phyloP scores from a whole-genome alignment of 768 basidiomycete species.

The Atractiella rhizophila region DNA sequence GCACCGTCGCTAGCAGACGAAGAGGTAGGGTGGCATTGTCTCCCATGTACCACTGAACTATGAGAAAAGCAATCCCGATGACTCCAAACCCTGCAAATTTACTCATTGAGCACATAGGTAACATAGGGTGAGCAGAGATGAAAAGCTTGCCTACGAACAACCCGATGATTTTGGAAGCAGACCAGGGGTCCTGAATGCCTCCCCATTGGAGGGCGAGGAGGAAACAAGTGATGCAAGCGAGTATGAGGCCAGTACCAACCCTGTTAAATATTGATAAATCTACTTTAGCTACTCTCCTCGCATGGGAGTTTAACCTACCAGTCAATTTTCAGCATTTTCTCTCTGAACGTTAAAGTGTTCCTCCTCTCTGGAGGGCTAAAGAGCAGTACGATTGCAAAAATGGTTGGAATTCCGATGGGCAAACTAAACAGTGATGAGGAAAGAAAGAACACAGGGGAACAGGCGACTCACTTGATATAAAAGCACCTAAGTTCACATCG shows the following conservation, averaged over 20 bases:
- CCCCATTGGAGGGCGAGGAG: background rate
- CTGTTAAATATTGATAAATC: too few species aligned
- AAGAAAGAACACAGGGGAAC: too few species aligned
- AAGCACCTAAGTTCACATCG: too few species aligned
- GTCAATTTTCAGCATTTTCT: background rate
- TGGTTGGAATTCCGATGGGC: too few species aligned
- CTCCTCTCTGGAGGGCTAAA: background rate
- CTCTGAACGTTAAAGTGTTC: background rate
- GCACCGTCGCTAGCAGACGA: slow-evolving; percentile 20
- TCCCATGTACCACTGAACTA: slow-evolving; percentile 22
- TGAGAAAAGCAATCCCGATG: slow-evolving; percentile 17
- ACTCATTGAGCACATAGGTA: slow-evolving; percentile 2
- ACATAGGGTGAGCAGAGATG: background rate
- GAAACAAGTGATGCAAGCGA: background rate
- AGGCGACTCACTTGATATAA: too few species aligned
- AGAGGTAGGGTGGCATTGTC: slow-evolving; percentile 25
- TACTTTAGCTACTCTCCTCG: too few species aligned
- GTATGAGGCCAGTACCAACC: background rate
- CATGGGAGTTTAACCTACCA: too few species aligned
- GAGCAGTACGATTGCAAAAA: too few species aligned
- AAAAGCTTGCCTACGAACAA: slow-evolving; percentile 7
- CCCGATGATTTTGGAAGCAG: background rate
- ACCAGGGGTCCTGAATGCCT: background rate
- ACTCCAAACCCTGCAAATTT: slow-evolving; percentile 20
- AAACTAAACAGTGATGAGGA: too few species aligned